phyloP scores from a whole-genome alignment of 148 eudicot species.

The Silene uniflora region DNA sequence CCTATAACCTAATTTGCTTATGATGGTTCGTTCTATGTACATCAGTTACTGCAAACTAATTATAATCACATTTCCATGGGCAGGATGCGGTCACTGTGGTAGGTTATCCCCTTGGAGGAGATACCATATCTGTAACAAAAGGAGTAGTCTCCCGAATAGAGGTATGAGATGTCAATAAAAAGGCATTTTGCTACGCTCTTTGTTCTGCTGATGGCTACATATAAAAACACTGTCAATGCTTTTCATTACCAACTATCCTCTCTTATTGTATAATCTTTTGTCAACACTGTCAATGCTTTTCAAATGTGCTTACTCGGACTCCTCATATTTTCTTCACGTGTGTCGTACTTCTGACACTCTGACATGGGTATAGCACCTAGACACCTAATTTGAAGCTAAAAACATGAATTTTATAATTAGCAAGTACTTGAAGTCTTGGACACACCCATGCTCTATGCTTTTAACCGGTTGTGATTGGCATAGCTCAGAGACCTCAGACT shows the following conservation, averaged over 20 bases:
- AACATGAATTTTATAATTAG: background rate
- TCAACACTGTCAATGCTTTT: no score
- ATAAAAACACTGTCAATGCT: background rate
- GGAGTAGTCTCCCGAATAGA: slow-evolving; percentile 97
- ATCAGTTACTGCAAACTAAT: slow-evolving; percentile 1
- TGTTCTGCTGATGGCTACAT: slow-evolving; percentile 4
- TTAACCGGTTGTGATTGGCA: background rate
- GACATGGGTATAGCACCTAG: background rate
- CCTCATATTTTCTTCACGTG: background rate
- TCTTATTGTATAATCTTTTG: background rate
- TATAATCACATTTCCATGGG: slow-evolving; percentile 21
- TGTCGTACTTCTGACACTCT: background rate
- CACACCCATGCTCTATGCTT: background rate
- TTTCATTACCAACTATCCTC: background rate
- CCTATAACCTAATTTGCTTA: background rate
- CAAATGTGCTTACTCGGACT: background rate
- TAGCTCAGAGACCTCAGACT: background rate
- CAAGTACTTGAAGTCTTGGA: background rate
- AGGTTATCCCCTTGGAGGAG: slow-evolving; percentile 99
- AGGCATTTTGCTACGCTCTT: slow-evolving; percentile 1
- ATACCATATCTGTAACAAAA: slow-evolving; percentile 96
- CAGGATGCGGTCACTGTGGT: slow-evolving; percentile 99
- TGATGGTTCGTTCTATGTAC: background rate
- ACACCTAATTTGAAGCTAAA: background rate
- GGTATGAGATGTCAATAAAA: slow-evolving; percentile 41